Conservation (phyloP, 2,329 filamentous ascomycete species). For the Penicillium sp. region DNA sequence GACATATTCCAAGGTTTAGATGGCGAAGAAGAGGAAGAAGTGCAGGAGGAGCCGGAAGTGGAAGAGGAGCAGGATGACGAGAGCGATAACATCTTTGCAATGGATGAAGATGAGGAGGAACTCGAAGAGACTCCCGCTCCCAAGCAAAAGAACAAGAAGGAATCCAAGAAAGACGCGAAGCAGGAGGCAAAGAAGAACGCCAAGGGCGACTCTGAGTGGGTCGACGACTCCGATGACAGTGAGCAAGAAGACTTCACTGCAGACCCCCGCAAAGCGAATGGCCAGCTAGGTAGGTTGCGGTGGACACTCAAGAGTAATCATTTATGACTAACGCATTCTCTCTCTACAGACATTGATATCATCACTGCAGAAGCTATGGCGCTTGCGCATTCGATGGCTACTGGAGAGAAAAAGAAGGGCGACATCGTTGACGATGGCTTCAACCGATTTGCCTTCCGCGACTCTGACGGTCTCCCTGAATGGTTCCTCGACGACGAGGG, state of each 20-base stretch:
- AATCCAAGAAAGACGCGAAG: conserved; percentile 21
- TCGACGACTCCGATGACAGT: conserved; percentile 34
- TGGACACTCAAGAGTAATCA: conserved; percentile 20
- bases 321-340: conserved; percentile 19
- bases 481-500: conserved; percentile 96
- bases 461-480: conserved; percentile 85
- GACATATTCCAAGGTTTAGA: conserved; percentile 87
- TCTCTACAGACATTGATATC: conserved; percentile 76
- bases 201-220: conserved; percentile 26
- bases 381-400: conserved; percentile 84
- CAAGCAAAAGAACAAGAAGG: conserved; percentile 25
- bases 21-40: conserved; percentile 58
- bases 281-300: conserved; percentile 41
- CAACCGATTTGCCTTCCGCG: conserved; percentile 88
- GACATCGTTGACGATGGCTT: conserved; percentile 88
- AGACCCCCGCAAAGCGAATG: conserved; percentile 42
- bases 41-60: conserved; percentile 41
- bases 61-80: conserved; percentile 31
- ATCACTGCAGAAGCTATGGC: conserved; percentile 99
- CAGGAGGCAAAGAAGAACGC: conserved; percentile 16
- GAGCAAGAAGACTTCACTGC: conserved; percentile 31
- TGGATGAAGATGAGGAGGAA: conserved; percentile 32
- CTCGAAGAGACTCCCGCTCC: conserved; percentile 13
- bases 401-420: conserved; percentile 71
- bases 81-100: conserved; percentile 36